phyloP scores from a whole-genome alignment of 305 asterid species.

The Solanum hybrid region DNA sequence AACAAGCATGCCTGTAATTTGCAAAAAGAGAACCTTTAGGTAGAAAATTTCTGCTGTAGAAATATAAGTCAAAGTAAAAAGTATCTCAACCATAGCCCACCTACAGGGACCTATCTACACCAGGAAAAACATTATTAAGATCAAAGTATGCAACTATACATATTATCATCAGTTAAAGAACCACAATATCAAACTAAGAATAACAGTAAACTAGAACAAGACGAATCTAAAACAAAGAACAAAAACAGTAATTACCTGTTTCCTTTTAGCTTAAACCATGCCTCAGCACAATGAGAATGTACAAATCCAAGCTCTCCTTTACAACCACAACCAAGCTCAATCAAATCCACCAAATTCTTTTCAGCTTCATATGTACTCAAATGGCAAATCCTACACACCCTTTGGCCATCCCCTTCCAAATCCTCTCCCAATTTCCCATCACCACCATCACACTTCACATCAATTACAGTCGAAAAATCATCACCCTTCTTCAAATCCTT shows the following conservation, averaged over 20 bases:
- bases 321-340: constrained; percentile 82
- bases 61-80: background rate
- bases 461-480: constrained; percentile 29
- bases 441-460: constrained; percentile 15
- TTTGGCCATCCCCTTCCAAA: constrained; percentile 26
- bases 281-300: constrained; percentile 66
- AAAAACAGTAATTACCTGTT: constrained; percentile 39
- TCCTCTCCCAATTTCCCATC: constrained; percentile 3
- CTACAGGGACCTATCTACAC: background rate
- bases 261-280: constrained; percentile 80
- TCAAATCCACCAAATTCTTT: constrained; percentile 30
- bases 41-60: background rate
- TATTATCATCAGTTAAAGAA: background rate
- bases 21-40: background rate
- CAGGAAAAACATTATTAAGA: background rate
- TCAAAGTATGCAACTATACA: background rate
- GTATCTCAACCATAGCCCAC: background rate
- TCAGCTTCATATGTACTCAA: constrained; percentile 50
- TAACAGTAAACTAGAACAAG: background rate
- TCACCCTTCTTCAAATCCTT: constrained; percentile 18
- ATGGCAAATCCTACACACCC: constrained; percentile 73
- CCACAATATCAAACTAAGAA: background rate
- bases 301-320: constrained; percentile 81
- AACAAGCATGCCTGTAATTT: background rate
- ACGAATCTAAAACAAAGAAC: background rate